These are phyloP conservation scores for Amanita brunnescens DNA, from an alignment of 768 basidiomycete genomes.

Conservation along the genomic window DNA sequence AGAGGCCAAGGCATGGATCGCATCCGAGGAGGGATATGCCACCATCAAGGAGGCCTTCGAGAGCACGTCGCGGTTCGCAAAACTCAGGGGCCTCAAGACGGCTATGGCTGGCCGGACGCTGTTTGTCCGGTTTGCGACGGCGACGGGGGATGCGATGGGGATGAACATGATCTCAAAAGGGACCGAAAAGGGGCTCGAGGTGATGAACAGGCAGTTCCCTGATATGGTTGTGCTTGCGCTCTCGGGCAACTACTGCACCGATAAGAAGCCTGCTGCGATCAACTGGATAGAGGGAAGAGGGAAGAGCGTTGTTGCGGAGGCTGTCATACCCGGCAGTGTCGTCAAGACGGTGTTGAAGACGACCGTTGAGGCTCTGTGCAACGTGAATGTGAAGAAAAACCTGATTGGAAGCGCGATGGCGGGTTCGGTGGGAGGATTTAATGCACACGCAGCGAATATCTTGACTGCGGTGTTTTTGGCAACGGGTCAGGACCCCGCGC, in stretches of 20 bases:
- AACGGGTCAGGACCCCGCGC: conserved; percentile 97
- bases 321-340: conserved; percentile 79
- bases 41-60: conserved; percentile 84
- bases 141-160: conserved; percentile 98
- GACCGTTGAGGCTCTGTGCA: conserved; percentile 80
- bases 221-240: conserved; percentile 87
- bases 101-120: conserved; percentile 90
- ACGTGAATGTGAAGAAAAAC: conserved; percentile 96
- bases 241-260: conserved; percentile 97
- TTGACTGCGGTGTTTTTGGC: conserved; percentile 93
- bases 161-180: conserved; percentile 99
- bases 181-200: conserved; percentile 88
- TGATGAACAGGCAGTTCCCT: conserved; percentile 71
- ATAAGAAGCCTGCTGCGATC: conserved; percentile 99
- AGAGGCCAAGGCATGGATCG: conserved; percentile 81
- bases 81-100: conserved; percentile 76
- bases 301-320: conserved; percentile 96
- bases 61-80: conserved; percentile 88
- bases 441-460: conserved; percentile 97
- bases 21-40: conserved; percentile 66
- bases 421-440: conserved; percentile 95
- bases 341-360: conserved; percentile 94
- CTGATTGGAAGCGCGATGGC: conserved; percentile 97
- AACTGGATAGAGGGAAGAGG: conserved; percentile 99
- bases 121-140: conserved; percentile 88